These are phyloP conservation scores for Atkinsonella hypoxylon DNA, from an alignment of 2,329 filamentous ascomycete genomes.

Conservation along the genomic window DNA sequence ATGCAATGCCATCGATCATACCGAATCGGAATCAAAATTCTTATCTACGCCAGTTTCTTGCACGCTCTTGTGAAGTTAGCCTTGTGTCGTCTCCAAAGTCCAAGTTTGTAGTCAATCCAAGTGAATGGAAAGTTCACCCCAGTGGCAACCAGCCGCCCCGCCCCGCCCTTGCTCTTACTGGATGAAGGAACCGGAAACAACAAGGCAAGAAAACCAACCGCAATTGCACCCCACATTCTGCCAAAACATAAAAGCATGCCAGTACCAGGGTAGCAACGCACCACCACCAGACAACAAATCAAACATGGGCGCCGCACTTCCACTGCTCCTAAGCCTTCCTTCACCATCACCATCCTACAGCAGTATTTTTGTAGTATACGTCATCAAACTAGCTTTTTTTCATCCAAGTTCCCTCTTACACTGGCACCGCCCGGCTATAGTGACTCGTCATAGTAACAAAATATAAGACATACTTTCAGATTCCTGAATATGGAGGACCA, in stretches of 20 bases:
- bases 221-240: neutral
- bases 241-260: too few species aligned
- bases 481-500: constrained; percentile 41
- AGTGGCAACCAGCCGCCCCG: too few species aligned
- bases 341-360: neutral
- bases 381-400: neutral
- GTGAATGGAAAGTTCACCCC: too few species aligned
- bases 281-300: neutral
- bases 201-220: neutral
- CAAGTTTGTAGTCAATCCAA: too few species aligned
- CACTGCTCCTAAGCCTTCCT: neutral
- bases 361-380: neutral
- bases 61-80: too few species aligned
- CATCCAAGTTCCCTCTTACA: too few species aligned
- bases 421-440: too few species aligned
- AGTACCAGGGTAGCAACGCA: neutral
- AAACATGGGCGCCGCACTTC: neutral
- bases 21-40: too few species aligned
- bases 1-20: too few species aligned
- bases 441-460: neutral
- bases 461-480: neutral
- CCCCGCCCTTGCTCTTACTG: neutral
- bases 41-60: too few species aligned
- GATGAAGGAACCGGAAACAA: neutral
- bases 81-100: too few species aligned